phyloP scores from a whole-genome alignment of 257 asterid species.

The Coffea eugenioides region DNA sequence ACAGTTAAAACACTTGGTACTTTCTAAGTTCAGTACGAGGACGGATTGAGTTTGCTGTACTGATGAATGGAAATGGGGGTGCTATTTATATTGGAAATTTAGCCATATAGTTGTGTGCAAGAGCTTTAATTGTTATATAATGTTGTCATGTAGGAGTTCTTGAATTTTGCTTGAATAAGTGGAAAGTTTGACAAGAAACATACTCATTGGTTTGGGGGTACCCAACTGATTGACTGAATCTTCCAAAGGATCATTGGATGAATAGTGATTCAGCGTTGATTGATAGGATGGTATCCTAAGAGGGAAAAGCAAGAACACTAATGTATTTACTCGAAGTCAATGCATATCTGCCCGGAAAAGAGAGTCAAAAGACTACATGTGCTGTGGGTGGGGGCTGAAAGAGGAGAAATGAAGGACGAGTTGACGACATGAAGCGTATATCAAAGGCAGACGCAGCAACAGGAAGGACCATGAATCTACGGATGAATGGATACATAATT shows the following conservation, averaged over 20 bases:
- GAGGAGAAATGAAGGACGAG: neutral
- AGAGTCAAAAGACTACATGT: neutral
- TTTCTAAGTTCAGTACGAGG: neutral
- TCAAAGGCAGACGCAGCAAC: neutral
- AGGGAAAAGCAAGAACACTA: neutral
- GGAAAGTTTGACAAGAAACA: neutral
- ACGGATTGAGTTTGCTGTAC: neutral
- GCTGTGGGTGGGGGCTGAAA: neutral
- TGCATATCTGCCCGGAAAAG: neutral
- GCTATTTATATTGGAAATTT: neutral
- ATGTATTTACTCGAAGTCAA: slow-evolving; percentile 6
- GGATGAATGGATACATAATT: slow-evolving; percentile 11
- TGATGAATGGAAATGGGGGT: neutral
- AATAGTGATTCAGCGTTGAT: slow-evolving; percentile 5
- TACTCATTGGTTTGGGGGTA: slow-evolving; percentile 4
- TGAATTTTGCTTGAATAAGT: slow-evolving; percentile 3
- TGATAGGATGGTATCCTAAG: slow-evolving; percentile 20
- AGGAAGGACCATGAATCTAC: slow-evolving; percentile 12
- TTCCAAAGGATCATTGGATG: slow-evolving; percentile 7
- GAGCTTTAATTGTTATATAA: neutral
- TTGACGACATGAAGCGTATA: slow-evolving; percentile 23
- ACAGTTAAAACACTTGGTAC: neutral
- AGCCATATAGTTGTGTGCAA: neutral
- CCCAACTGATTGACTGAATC: slow-evolving; percentile 15
- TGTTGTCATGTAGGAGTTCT: neutral